Percentiles rank a stretch among this genome's conserved stretches.
These are phyloP conservation scores for Acmispon strigosus DNA, from an alignment of 306 rosid genomes.

Conservation along the genomic window DNA sequence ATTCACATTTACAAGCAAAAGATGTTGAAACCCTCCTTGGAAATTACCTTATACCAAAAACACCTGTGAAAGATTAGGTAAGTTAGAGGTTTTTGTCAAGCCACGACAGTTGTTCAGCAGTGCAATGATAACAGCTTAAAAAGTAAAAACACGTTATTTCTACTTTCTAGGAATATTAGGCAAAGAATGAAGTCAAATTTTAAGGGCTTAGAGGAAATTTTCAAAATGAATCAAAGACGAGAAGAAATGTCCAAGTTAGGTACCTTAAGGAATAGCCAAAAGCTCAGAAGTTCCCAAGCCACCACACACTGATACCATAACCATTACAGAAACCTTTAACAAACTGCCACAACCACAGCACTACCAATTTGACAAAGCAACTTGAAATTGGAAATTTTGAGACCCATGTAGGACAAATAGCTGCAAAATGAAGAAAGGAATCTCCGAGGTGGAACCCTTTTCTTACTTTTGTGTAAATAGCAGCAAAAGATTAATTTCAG, in stretches of 20 bases:
- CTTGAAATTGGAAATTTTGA: background rate
- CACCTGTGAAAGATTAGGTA: constrained; percentile 16
- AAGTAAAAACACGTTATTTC: constrained; percentile 15
- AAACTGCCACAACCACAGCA: constrained; percentile 20
- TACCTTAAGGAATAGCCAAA: constrained; percentile 42
- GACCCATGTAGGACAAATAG: background rate
- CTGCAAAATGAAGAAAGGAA: background rate
- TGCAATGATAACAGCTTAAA: constrained; percentile 16
- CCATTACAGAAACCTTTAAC: constrained; percentile 12
- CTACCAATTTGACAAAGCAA: constrained; percentile 6
- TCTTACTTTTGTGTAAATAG: background rate
- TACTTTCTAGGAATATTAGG: constrained; percentile 25
- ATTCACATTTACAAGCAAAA: constrained; percentile 16
- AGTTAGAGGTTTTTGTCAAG: background rate
- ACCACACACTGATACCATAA: constrained; percentile 24
- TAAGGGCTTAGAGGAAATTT: background rate
- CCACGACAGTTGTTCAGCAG: background rate
- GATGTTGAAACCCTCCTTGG: background rate
- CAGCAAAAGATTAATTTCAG: constrained; percentile 25
- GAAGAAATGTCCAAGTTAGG: constrained; percentile 16
- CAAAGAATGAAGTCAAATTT: constrained; percentile 7
- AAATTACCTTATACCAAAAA: background rate
- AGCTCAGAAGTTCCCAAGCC: constrained; percentile 29
- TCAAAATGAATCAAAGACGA: constrained; percentile 2
- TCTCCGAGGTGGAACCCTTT: background rate